Evolutionary conservation across 2,329 filamentous ascomycete species (phyloP).

Genomic region (Alternaria solani): DNA sequence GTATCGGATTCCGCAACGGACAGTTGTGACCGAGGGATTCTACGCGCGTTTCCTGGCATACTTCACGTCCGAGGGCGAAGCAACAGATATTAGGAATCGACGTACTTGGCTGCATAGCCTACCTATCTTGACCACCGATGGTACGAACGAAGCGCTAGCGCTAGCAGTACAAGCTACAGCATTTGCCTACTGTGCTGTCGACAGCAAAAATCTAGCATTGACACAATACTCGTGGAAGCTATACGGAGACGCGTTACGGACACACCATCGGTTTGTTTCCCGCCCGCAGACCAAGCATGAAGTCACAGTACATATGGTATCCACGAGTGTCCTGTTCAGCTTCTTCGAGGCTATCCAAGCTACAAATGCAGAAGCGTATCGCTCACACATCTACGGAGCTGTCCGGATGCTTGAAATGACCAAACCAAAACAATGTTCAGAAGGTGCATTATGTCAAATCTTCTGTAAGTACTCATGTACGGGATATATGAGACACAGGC

Average conservation of each 20-base stretch:
- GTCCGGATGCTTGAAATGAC: slow-evolving; percentile 38
- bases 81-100: slow-evolving; percentile 32
- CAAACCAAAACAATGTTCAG: slow-evolving; percentile 34
- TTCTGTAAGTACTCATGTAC: slow-evolving; percentile 23
- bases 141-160: slow-evolving; percentile 32
- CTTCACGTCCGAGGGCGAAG: slow-evolving; percentile 38
- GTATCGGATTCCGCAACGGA: slow-evolving; percentile 25
- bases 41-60: not conserved
- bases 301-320: slow-evolving; percentile 43
- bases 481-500: not conserved
- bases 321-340: slow-evolving; percentile 41
- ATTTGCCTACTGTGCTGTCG: slow-evolving; percentile 36
- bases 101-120: slow-evolving; percentile 42
- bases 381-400: slow-evolving; percentile 42
- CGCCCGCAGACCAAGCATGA: slow-evolving; percentile 13
- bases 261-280: slow-evolving; percentile 28
- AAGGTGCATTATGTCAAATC: slow-evolving; percentile 41
- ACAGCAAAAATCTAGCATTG: slow-evolving; percentile 28
- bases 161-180: slow-evolving; percentile 41
- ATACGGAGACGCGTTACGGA: slow-evolving; percentile 39
- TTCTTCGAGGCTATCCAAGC: slow-evolving; percentile 45
- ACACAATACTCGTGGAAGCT: slow-evolving; percentile 31
- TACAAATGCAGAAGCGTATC: slow-evolving; percentile 39
- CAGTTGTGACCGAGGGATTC: not conserved
- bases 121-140: slow-evolving; percentile 32